Evolutionary conservation across 352 stramenopile genomes (phyloP).

Genomic region (Pythium phragmiticola): DNA sequence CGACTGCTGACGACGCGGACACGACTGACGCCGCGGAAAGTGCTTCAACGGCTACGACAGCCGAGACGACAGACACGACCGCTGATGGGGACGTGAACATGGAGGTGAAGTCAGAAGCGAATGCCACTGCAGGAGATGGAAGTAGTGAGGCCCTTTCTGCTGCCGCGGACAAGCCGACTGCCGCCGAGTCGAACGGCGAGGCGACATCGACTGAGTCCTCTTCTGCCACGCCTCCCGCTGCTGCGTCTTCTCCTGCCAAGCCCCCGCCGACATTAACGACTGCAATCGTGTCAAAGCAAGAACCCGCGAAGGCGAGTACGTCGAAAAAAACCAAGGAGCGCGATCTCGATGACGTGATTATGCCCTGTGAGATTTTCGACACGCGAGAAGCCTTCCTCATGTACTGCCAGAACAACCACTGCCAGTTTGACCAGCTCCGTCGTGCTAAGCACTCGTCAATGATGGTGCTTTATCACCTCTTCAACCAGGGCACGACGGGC

Average conservation of each 20-base stretch:
- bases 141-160: background rate
- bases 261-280: constrained; percentile 1
- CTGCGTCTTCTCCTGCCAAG: constrained; percentile 19
- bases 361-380: constrained; percentile 97
- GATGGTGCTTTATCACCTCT: constrained; percentile 89
- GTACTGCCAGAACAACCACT: constrained; percentile 90
- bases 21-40: constrained; percentile 28
- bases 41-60: constrained; percentile 17
- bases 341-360: constrained; percentile 91
- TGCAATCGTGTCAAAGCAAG: constrained; percentile 29
- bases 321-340: constrained; percentile 38
- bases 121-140: background rate
- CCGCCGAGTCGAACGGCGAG: constrained; percentile 15
- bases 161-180: constrained; percentile 4
- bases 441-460: constrained; percentile 90
- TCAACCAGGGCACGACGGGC: constrained; percentile 91
- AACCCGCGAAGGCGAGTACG: constrained; percentile 33
- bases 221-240: background rate
- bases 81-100: constrained; percentile 16
- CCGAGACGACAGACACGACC: constrained; percentile 15
- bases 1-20: constrained; percentile 15
- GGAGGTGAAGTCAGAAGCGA: constrained; percentile 23
- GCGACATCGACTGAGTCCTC: background rate
- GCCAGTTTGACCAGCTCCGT: constrained; percentile 87
- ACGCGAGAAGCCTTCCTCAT: constrained; percentile 89